Percentiles rank a stretch among this genome's conserved stretches.
Evolutionary conservation across 176 grass and related monocot species (phyloP).

Genomic region (Oropetium thomaeum): DNA sequence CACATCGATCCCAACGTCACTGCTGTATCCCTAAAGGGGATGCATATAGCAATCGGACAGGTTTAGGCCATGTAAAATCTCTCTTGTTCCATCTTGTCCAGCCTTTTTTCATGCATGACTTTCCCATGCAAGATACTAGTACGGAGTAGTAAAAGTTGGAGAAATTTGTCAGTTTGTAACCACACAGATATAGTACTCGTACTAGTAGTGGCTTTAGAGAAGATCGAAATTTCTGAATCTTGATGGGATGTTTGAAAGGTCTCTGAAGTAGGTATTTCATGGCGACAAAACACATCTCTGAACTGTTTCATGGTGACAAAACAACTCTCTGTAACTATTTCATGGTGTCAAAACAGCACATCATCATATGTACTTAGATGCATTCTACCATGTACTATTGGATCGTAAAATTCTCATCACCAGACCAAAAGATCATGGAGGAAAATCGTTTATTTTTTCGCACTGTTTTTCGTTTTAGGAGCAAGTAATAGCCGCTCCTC

Average conservation of each 20-base stretch:
- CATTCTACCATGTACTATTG: slow-evolving; percentile 20
- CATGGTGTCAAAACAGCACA: slow-evolving; percentile 31
- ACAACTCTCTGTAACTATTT: slow-evolving; percentile 35
- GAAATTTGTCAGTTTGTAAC: slow-evolving; percentile 27
- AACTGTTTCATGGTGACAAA: slow-evolving; percentile 29
- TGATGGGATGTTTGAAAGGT: slow-evolving; percentile 21
- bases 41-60: slow-evolving; percentile 9
- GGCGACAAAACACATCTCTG: slow-evolving; percentile 27
- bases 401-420: no score
- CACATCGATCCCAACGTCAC: slow-evolving; percentile 8
- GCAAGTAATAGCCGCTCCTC: background rate
- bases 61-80: slow-evolving; percentile 28
- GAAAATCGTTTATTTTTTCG: background rate
- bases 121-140: slow-evolving; percentile 16
- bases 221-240: no score
- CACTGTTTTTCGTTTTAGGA: background rate
- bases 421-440: no score
- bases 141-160: slow-evolving; percentile 19
- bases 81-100: slow-evolving; percentile 17
- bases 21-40: slow-evolving; percentile 6
- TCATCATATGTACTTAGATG: slow-evolving; percentile 24
- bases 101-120: background rate
- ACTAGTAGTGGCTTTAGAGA: no score
- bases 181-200: background rate
- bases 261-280: slow-evolving; percentile 21